Conservation (phyloP, 148 eudicot species). For the Gaultheria prostrata region DNA sequence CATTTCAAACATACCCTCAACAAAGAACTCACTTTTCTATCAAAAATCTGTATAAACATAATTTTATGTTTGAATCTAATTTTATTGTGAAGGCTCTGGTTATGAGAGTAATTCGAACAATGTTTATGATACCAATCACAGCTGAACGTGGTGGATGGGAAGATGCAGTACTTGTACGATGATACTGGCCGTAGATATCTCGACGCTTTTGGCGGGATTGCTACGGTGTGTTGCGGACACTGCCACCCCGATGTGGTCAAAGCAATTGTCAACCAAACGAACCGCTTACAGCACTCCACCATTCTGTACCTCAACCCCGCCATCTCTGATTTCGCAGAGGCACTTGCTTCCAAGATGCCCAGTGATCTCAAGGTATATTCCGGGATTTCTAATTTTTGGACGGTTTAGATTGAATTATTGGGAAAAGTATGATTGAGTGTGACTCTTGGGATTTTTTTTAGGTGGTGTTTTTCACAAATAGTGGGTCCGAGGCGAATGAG, state of each 20-base stretch:
- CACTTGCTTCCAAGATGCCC: slow-evolving; percentile 80
- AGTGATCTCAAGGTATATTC: slow-evolving; percentile 81
- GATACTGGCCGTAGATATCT: slow-evolving; percentile 84
- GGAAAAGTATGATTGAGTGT: neutral
- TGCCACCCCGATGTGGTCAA: slow-evolving; percentile 87
- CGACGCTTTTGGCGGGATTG: slow-evolving; percentile 93
- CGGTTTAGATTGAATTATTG: neutral
- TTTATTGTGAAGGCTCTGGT: too few species aligned
- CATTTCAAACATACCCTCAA: too few species aligned
- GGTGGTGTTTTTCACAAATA: slow-evolving; percentile 97
- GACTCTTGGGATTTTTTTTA: slow-evolving; percentile 15
- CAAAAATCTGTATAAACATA: too few species aligned
- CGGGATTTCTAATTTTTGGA: neutral
- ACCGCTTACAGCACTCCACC: slow-evolving; percentile 81
- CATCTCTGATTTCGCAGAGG: slow-evolving; percentile 91
- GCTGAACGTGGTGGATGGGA: slow-evolving; percentile 88
- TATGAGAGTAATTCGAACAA: too few species aligned
- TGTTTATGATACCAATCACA: slow-evolving; percentile 20
- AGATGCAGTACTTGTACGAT: slow-evolving; percentile 92
- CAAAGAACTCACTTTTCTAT: too few species aligned
- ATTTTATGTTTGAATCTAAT: too few species aligned
- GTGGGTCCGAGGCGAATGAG: slow-evolving; percentile 98
- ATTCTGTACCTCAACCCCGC: slow-evolving; percentile 76
- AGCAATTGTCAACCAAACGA: slow-evolving; percentile 69
- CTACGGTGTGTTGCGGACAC: slow-evolving; percentile 88